Evolutionary conservation across 2,329 filamentous ascomycete genomes (phyloP).

Genomic region (Fusarium buharicum): DNA sequence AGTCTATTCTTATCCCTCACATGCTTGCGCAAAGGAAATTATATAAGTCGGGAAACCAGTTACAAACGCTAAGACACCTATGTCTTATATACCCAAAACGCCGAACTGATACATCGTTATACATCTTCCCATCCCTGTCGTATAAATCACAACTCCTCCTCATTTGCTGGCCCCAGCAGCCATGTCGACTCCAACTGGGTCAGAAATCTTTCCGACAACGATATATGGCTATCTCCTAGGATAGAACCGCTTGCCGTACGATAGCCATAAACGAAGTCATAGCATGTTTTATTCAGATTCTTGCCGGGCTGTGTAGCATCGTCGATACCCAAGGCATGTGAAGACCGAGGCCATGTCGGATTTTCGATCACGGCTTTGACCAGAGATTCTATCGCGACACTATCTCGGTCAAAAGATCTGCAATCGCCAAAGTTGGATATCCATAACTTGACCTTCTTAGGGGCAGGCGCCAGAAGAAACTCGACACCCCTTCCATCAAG

Average conservation of each 20-base stretch:
- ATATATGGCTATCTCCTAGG: too few species aligned
- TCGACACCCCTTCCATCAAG: constrained; percentile 41
- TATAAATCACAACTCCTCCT: too few species aligned
- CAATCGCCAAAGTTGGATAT: constrained; percentile 42
- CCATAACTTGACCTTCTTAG: constrained; percentile 22
- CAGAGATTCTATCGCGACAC: not conserved
- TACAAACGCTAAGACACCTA: not conserved
- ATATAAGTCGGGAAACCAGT: not conserved
- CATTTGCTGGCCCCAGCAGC: too few species aligned
- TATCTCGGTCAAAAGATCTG: not conserved
- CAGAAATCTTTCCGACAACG: too few species aligned
- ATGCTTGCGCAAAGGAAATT: not conserved
- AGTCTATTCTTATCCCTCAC: not conserved
- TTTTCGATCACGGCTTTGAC: constrained; percentile 14
- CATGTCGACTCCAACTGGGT: too few species aligned
- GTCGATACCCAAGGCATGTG: not conserved
- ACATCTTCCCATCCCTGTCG: too few species aligned
- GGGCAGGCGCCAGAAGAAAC: constrained; percentile 27
- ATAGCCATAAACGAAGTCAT: constrained; percentile 2
- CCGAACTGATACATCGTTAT: too few species aligned
- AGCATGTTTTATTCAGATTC: not conserved
- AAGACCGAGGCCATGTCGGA: constrained; percentile 27
- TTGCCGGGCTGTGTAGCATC: not conserved
- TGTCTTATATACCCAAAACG: not conserved
- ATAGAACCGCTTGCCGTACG: too few species aligned